phyloP scores from a whole-genome alignment of 495 filamentous ascomycete species.

The Trichoderma erinaceum region DNA sequence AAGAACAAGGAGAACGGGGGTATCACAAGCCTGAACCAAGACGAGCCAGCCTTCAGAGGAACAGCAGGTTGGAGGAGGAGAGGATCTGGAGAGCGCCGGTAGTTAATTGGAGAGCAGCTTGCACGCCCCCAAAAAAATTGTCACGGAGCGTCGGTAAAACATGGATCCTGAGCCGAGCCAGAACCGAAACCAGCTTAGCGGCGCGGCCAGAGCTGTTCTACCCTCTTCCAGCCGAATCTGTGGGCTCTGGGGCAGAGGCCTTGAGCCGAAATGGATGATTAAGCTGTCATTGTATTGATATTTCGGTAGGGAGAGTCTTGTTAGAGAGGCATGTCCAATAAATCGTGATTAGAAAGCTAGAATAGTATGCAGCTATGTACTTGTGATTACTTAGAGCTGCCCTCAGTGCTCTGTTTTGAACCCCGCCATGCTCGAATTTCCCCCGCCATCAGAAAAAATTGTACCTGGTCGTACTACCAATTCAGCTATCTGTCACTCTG shows the following conservation, averaged over 20 bases:
- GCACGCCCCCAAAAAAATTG: slow-evolving; percentile 16
- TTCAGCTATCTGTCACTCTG: background rate
- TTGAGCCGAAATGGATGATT: background rate
- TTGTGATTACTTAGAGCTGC: no score
- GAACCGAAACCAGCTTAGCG: slow-evolving; percentile 9
- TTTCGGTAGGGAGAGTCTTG: no score
- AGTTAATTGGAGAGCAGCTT: slow-evolving; percentile 12
- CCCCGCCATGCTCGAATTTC: no score
- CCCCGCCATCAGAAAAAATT: background rate
- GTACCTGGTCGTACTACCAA: background rate
- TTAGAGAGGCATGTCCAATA: no score
- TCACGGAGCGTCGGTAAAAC: slow-evolving; percentile 17
- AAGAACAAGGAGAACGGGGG: slow-evolving; percentile 19
- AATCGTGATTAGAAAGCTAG: no score
- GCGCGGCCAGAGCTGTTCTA: background rate
- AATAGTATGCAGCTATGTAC: no score
- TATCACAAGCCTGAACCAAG: slow-evolving; percentile 11
- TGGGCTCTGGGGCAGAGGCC: background rate
- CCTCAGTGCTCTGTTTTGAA: no score
- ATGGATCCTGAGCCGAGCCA: background rate
- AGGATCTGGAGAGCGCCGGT: background rate
- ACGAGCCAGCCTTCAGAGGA: slow-evolving; percentile 8
- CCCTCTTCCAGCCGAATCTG: slow-evolving; percentile 15
- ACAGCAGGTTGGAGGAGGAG: background rate
- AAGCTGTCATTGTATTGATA: background rate